phyloP scores from a whole-genome alignment of 108 stramenopile genomes.

The Heterococcus sp. region DNA sequence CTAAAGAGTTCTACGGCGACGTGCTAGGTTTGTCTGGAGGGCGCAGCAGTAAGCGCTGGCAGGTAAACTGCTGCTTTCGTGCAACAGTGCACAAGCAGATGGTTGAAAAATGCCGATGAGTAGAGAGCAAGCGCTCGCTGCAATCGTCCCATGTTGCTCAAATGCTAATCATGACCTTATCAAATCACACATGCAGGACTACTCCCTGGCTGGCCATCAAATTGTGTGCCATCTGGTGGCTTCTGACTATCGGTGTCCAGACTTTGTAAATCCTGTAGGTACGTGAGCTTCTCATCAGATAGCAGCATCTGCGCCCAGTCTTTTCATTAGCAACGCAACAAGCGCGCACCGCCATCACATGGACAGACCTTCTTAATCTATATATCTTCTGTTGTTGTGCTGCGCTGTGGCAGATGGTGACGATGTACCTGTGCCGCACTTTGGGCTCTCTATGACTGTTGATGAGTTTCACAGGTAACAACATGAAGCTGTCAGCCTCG shows the following conservation, averaged over 20 bases:
- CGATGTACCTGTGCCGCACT: slow-evolving; percentile 95
- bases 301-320: background rate
- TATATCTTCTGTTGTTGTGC: no score
- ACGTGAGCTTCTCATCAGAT: background rate
- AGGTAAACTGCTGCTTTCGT: no score
- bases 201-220: slow-evolving; percentile 86
- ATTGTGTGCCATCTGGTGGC: slow-evolving; percentile 67
- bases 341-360: no score
- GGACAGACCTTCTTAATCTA: no score
- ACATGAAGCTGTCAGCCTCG: no score
- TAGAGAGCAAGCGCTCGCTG: no score
- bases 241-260: slow-evolving; percentile 79
- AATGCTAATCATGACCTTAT: background rate
- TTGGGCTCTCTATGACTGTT: slow-evolving; percentile 83
- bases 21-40: slow-evolving; percentile 81
- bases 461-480: slow-evolving; percentile 71
- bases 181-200: slow-evolving; percentile 59
- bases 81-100: no score
- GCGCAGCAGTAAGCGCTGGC: slow-evolving; percentile 82
- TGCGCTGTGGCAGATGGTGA: slow-evolving; percentile 72
- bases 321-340: no score
- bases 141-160: no score
- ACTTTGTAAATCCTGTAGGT: slow-evolving; percentile 91
- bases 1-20: slow-evolving; percentile 83
- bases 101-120: no score